These are phyloP conservation scores for Rhizophagus prolifer DNA, from an alignment of 192 early-diverging fungal genomes.

Conservation along the genomic window DNA sequence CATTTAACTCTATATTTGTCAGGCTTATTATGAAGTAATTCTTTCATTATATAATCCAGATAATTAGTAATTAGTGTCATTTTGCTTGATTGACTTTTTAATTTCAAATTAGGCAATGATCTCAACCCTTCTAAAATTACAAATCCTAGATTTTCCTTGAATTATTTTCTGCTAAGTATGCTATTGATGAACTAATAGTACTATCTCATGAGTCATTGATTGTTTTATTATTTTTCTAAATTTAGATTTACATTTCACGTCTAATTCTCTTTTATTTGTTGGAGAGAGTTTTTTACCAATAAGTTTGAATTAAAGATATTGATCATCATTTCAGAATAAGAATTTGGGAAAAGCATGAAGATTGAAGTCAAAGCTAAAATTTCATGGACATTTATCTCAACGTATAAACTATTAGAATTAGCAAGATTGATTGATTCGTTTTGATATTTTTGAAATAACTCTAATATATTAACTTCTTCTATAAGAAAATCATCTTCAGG, in stretches of 20 bases:
- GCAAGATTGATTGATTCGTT: background rate
- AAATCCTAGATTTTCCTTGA: slow-evolving; percentile 8
- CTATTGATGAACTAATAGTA: slow-evolving; percentile 5
- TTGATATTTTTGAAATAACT: slow-evolving; percentile 7
- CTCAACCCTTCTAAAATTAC: slow-evolving; percentile 1
- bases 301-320: slow-evolving; percentile 14
- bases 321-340: slow-evolving; percentile 12
- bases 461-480: slow-evolving; percentile 1
- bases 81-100: slow-evolving; percentile 15
- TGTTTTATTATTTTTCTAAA: slow-evolving; percentile 8
- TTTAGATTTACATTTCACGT: slow-evolving; percentile 9
- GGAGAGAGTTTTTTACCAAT: background rate
- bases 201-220: slow-evolving; percentile 11
- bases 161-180: slow-evolving; percentile 6
- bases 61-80: slow-evolving; percentile 5
- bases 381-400: slow-evolving; percentile 6
- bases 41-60: slow-evolving; percentile 19
- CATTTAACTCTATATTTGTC: too few species aligned
- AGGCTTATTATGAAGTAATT: too few species aligned
- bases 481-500: slow-evolving; percentile 4
- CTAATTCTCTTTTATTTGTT: slow-evolving; percentile 24
- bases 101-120: background rate
- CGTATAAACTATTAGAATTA: too few species aligned
- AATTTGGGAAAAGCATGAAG: slow-evolving; percentile 14
- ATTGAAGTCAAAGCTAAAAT: slow-evolving; percentile 16